phyloP scores from a whole-genome alignment of 768 basidiomycete species.

The Pleurotus ostreatus region DNA sequence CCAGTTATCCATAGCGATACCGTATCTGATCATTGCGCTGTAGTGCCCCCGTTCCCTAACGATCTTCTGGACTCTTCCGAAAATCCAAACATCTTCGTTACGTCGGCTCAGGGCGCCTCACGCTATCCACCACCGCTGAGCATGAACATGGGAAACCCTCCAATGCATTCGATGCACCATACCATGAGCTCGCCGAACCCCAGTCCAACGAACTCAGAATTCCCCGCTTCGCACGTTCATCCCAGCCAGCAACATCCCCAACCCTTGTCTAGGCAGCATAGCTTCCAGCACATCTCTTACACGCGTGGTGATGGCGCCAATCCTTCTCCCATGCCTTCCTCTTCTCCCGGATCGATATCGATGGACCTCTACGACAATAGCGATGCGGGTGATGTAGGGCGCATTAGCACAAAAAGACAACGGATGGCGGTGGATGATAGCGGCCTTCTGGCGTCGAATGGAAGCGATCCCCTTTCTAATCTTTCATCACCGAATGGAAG shows the following conservation, averaged over 20 bases:
- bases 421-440: slow-evolving; percentile 36
- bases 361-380: slow-evolving; percentile 45
- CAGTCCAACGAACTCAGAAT: slow-evolving; percentile 37
- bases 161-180: slow-evolving; percentile 40
- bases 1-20: background rate
- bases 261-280: slow-evolving; percentile 54
- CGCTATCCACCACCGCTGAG: slow-evolving; percentile 41
- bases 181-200: slow-evolving; percentile 21
- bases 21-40: background rate
- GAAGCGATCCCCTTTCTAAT: slow-evolving; percentile 26
- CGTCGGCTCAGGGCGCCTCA: slow-evolving; percentile 48
- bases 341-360: slow-evolving; percentile 32
- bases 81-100: slow-evolving; percentile 71
- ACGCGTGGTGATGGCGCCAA: slow-evolving; percentile 28
- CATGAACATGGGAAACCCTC: slow-evolving; percentile 32
- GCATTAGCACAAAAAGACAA: slow-evolving; percentile 42
- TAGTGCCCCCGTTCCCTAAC: slow-evolving; percentile 42
- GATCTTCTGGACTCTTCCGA: slow-evolving; percentile 51
- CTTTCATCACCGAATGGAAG: slow-evolving; percentile 24
- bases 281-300: slow-evolving; percentile 52
- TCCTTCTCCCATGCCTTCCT: slow-evolving; percentile 34
- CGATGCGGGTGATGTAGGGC: slow-evolving; percentile 15
- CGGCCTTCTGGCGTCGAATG: slow-evolving; percentile 20
- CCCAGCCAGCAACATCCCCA: slow-evolving; percentile 22
- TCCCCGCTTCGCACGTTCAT: slow-evolving; percentile 20